phyloP scores from a whole-genome alignment of 1,284 basidiomycete species.

The Cutaneotrichosporon dermatis region DNA sequence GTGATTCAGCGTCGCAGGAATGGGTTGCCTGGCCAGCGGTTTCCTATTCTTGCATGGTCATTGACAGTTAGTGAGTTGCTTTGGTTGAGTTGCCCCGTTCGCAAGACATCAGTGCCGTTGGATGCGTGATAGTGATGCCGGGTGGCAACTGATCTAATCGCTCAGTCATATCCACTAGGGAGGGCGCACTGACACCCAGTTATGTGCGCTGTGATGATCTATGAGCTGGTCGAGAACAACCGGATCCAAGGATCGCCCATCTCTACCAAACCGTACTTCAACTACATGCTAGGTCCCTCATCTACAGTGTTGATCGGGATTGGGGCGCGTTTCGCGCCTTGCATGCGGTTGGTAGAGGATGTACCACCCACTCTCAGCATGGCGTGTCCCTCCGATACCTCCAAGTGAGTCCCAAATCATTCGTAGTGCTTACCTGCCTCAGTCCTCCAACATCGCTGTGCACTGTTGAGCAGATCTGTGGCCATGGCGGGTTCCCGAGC shows the following conservation, averaged over 20 bases:
- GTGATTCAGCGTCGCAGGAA: neutral
- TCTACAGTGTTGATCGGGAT: constrained; percentile 76
- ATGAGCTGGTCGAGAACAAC: constrained; percentile 70
- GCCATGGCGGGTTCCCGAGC: constrained; percentile 72
- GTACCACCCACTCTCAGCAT: constrained; percentile 61
- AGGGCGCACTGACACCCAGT: neutral
- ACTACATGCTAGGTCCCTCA: constrained; percentile 88
- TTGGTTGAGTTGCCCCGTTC: too few relatives aligned
- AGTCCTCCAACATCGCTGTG: constrained; percentile 63
- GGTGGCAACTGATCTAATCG: too few relatives aligned
- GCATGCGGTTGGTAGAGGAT: constrained; percentile 52
- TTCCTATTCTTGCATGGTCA: neutral
- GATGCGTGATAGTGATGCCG: too few relatives aligned
- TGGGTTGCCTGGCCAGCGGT: neutral
- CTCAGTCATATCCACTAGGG: too few relatives aligned
- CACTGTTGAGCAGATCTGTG: constrained; percentile 76
- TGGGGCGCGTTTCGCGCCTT: constrained; percentile 79
- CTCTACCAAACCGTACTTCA: constrained; percentile 74
- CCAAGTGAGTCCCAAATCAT: constrained; percentile 24
- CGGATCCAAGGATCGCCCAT: constrained; percentile 70
- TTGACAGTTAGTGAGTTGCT: neutral
- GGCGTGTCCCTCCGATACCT: constrained; percentile 57
- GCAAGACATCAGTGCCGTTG: too few relatives aligned
- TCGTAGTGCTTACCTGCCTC: constrained; percentile 42
- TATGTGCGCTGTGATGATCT: constrained; percentile 55